Base-by-base conservation (phyloP, 495 filamentous ascomycete species). In the Xylaria palmicola region DNA sequence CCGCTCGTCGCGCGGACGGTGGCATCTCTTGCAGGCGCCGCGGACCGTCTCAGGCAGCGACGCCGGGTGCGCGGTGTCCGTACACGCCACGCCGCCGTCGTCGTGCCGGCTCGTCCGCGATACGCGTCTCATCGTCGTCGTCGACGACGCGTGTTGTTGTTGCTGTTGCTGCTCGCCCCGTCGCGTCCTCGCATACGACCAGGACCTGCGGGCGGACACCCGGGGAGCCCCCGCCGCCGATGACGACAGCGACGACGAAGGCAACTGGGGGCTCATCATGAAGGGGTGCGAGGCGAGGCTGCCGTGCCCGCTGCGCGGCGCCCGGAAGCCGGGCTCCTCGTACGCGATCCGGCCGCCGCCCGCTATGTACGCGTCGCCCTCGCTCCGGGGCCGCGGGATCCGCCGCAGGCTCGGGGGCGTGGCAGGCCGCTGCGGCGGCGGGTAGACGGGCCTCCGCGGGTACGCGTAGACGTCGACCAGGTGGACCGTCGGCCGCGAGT, bases 381-480 rank as follows among this genome's bases (percentile, higher is more conserved):
- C 45, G 52, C 52, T 50, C 52, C 43, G 32, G 9, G 51, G 60
- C 0, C 47, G 43, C 15, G 17, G 17, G 7, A 50, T 40, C 26
- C 41, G 56, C 49, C 20, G 63, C 59, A 75, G 68, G 3, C 67
- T 70, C 2, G 63, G 53, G 5, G 75, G 75, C 7, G 74, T 74
- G 0, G 24, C 6, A 7, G 68, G 66, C 0, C 57, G 60, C 20
- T 64, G 34, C 20, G 68, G 64, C 3, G 74, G 69, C 7, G 72
- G 67, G 48, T 73, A 68, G 17, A 69, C 29, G 12, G 75, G 74
- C 12, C 51, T 57, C 44, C 70, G 72, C 6, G 75, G 75, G 50
- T 75, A 65, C 26, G 73, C 69, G 62, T 74, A 72, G 47, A 78
- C 64, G 26, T 75, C 69, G 34, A 68, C 64, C 1, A 68, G 55